Base-by-base conservation (phyloP, 2,329 filamentous ascomycete species). In the Geosmithia flava region DNA sequence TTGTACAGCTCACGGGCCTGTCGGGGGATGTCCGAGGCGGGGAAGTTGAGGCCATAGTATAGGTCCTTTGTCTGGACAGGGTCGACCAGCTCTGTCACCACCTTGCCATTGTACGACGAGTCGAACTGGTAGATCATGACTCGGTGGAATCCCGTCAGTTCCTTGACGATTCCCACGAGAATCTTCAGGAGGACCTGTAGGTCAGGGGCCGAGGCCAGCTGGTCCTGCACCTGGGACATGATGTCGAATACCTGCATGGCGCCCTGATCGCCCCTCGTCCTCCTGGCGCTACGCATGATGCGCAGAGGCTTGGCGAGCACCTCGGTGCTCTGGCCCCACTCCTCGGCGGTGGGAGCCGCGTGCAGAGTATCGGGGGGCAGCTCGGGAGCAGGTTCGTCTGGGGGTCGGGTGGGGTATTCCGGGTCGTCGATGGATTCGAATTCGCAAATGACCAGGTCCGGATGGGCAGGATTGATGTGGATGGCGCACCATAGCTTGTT, bases 41-140 rank as follows among this genome's bases (percentile, higher is more conserved):
- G 89, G 52, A 95, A 95, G 59, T 93, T 84, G 3, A 95, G 70
- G 0, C 88, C 89, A 58, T 90, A 87, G 68, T 89, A 95, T 0
- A 95, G 67, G 61, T 95, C 89, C 48, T 83, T 82, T 0, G 87
- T 91, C 30, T 83, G 80, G 17, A 78, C 71, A 1, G 86, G 85
- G 59, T 95, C 86, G 8, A 95, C 85, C 11, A 95, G 69, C 60
- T 95, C 89, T 1, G 88, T 88, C 4, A 95, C 88, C 1, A 95
- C 88, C 49, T 85, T 81, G 17, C 88, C 89, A 56, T 94, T 95
- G 71, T 84, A 93, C 1, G 74, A 65, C 4, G 80, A 71, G 61
- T 95, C 89, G 53, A 95, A 95, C 61, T 95, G 87, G 58, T 95
- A 95, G 2, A 95, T 76, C 86, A 95, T 90, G 45, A 95, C 87